Base-by-base conservation (phyloP, 2,329 filamentous ascomycete genomes). In the Calonectria ilicicola region DNA sequence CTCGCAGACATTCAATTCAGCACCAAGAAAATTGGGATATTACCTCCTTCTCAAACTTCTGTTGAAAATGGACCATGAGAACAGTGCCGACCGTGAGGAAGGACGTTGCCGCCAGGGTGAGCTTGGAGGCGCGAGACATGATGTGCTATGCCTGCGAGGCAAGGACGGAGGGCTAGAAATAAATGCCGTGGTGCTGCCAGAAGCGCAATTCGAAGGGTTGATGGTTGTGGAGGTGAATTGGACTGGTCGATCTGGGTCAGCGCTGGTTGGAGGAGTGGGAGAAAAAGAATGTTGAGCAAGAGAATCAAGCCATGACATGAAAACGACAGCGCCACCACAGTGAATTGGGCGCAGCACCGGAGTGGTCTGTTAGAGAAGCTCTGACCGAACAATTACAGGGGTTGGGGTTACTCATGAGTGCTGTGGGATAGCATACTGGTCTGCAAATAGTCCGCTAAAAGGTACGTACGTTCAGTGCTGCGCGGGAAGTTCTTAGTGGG, bases 91-190 rank as follows among this genome's bases (percentile, higher is more conserved):
- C 89, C 29, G 96, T 93, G 78, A 94, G 92, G 75, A 95, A 85
- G 40, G 94, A 93, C 0, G 96, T 98, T 53, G 90, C 91, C 65
- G 92, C 88, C 29, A 99, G 88, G 17, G 97, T 98, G 76, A 97
- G 84, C 82, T 98, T 98, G 21, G 97, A 96, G 71, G 95, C 93
- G 79, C 92, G 93, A 70, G 97, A 99, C 97, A 99, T 99, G 73
- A 70, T 63, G 32, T 35, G 63, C 46, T 27, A 1, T 44, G 40
- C 23, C 58, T 60, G 17, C 19, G 21, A 40, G 5, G 35, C 53
- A 26, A 23, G 5, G 23, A 9, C 21, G 8, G 7, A 2, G 23
- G 21, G 38, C 35, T 6, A 21, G 23, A 21, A 14, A 38, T 21
- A 17, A 15, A 40, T 40, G 17, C 2, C 26, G 40, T 40, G 21